Base-by-base conservation (phyloP, 805 yeast species). In the Kodamaea hsintzibuensis region DNA sequence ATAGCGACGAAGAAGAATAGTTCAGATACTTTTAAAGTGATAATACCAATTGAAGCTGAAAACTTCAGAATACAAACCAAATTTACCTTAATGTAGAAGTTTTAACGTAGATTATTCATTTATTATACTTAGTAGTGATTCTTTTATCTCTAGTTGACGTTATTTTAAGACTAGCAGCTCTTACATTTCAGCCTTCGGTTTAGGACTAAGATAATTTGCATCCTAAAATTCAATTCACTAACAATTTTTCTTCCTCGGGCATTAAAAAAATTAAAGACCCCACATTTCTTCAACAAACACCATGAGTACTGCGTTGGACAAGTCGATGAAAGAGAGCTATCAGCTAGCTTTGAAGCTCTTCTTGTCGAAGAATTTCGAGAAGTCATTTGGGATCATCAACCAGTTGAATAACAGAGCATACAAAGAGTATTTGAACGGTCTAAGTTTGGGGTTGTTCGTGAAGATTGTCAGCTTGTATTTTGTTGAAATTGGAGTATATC, bases 1-100 rank as follows among this genome's bases (percentile, higher is more conserved):
- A 70, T 13, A 78, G 75, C 49, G 83, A 81, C 60, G 85, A 82
- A 52, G 85, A 82, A 59, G 80, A 74, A 19, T 69, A 61, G 52
- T 22, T 38, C 6, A 22, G 6, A 22, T 22, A 6, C 6, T 22
- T 22, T 16, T 16, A 30, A 5, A 30, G 10, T 30, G 35, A 30
- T 30, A 30, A 30, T 30, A 30, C 10, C 10, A 5, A 30, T 5
- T 30, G 35, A 30, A 30, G 35, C 2, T 13, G 17, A n/a, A n/a
- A n/a, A 39, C 42, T 39, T 16, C 19, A 39, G 19, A 39, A 39
- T 38, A 39, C 35, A 22, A 22, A 22, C 25, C 3, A 22, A 3
- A 22, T 8, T 38, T 16, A 38, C 13, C 42, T 9, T 38, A 8
- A n/a, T n/a, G n/a, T n/a, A n/a, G n/a, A n/a, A n/a, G n/a, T n/a